A percentile compares a stretch with the other conserved stretches of the same genome.
Evolutionary conservation across 2,329 filamentous ascomycete genomes (phyloP).

Genomic region (Colletotrichum liriopes): DNA sequence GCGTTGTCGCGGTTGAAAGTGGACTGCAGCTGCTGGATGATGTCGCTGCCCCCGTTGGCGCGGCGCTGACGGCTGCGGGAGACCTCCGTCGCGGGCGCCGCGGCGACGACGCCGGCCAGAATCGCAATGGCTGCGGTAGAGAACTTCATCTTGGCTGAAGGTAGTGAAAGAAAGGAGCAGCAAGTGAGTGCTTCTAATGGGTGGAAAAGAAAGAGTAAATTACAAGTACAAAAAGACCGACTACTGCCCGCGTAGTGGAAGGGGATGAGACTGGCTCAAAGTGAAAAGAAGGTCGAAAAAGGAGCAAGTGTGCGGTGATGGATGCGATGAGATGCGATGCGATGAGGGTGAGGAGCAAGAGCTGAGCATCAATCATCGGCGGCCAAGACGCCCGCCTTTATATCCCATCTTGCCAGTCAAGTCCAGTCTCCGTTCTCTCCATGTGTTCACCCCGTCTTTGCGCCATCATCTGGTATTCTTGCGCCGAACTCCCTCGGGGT

Average conservation of each 20-base stretch:
- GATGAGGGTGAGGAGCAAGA: conserved; percentile 16
- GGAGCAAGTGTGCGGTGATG: neutral
- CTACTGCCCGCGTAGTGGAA: conserved; percentile 39
- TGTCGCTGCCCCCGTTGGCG: conserved; percentile 20
- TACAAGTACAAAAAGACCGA: conserved; percentile 7
- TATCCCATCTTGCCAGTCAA: conserved; percentile 6
- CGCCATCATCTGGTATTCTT: conserved; percentile 26
- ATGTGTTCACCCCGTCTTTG: neutral
- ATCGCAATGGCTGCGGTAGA: conserved; percentile 26
- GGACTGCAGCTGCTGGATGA: conserved; percentile 28
- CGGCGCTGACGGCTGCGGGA: conserved; percentile 23
- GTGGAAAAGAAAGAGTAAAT: neutral
- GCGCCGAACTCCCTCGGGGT: neutral
- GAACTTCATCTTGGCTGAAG: conserved; percentile 29
- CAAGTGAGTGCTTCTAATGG: neutral
- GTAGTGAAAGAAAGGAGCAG: neutral
- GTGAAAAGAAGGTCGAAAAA: neutral
- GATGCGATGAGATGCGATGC: neutral
- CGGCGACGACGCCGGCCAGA: conserved; percentile 30
- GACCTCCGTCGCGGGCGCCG: conserved; percentile 21
- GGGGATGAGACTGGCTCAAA: conserved; percentile 33
- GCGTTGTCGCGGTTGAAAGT: conserved; percentile 20
- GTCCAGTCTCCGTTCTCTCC: neutral
- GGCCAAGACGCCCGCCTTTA: conserved; percentile 17
- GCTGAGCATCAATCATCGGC: neutral